Evolutionary conservation across 2,329 filamentous ascomycete genomes (phyloP).

Genomic region (Venturia asperata): DNA sequence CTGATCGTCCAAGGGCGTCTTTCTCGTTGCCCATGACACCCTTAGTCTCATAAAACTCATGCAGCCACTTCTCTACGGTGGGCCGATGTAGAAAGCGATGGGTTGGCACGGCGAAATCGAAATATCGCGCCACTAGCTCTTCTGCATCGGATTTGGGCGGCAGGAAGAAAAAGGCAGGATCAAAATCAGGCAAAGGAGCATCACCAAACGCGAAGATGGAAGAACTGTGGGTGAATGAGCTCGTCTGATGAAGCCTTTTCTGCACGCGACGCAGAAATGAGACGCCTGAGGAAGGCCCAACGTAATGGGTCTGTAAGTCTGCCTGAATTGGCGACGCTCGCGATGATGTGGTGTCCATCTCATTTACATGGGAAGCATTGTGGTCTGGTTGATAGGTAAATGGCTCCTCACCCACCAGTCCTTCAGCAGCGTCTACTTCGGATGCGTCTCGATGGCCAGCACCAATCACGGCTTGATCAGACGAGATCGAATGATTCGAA

Average conservation of each 20-base stretch:
- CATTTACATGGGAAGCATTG: not conserved
- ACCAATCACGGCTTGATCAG: not conserved
- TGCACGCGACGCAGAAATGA: constrained; percentile 47
- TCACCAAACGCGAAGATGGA: constrained; percentile 48
- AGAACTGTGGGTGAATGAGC: constrained; percentile 32
- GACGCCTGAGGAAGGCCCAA: constrained; percentile 42
- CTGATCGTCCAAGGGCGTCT: constrained; percentile 38
- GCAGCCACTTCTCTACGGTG: constrained; percentile 36
- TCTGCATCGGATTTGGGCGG: constrained; percentile 26
- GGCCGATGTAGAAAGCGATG: constrained; percentile 40
- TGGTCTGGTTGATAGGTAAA: not conserved
- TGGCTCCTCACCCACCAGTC: not conserved
- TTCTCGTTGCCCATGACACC: constrained; percentile 36
- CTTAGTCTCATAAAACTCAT: constrained; percentile 41
- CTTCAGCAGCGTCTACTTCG: not conserved
- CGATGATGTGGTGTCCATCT: constrained; percentile 26
- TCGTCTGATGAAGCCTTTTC: constrained; percentile 40
- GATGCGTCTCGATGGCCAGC: not conserved
- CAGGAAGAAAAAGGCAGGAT: constrained; percentile 39
- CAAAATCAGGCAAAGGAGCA: constrained; percentile 40
- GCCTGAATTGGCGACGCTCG: constrained; percentile 42
- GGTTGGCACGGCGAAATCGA: constrained; percentile 39
- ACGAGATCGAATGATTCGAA: not conserved
- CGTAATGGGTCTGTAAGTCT: constrained; percentile 43
- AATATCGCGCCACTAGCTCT: constrained; percentile 35